Conservation (phyloP, 1,284 basidiomycete genomes). For the Boletus semigastroideus region DNA sequence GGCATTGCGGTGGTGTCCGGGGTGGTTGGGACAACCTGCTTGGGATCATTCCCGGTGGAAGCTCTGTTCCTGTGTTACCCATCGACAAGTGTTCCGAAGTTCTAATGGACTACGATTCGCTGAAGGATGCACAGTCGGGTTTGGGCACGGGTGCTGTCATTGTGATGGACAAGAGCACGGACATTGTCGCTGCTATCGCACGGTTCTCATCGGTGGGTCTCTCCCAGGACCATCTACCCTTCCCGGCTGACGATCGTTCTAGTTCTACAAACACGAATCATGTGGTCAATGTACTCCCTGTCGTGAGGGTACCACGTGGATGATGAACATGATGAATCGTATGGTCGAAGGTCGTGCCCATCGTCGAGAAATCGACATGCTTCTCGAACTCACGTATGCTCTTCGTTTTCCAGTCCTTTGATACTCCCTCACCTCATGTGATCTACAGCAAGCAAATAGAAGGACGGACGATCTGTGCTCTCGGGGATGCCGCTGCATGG, state of each 20-base stretch:
- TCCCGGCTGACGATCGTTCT: constrained; percentile 1
- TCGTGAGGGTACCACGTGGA: constrained; percentile 95
- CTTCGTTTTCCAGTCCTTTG: not conserved
- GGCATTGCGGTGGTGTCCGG: constrained; percentile 92
- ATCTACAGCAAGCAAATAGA: constrained; percentile 86
- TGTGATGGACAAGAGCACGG: constrained; percentile 98
- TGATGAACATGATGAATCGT: constrained; percentile 98
- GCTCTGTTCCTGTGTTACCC: constrained; percentile 93
- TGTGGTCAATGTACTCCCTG: constrained; percentile 99
- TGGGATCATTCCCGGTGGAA: constrained; percentile 94
- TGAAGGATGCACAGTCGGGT: constrained; percentile 93
- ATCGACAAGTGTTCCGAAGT: constrained; percentile 81
- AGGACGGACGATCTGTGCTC: constrained; percentile 93
- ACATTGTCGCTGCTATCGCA: constrained; percentile 90
- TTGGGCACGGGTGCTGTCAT: constrained; percentile 98
- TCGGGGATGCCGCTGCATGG: constrained; percentile 98
- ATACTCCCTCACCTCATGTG: constrained; percentile 19
- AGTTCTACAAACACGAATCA: constrained; percentile 98
- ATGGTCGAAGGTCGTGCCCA: constrained; percentile 89
- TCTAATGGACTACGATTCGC: constrained; percentile 97
- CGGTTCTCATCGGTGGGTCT: constrained; percentile 79
- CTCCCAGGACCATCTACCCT: not conserved
- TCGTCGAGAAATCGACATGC: constrained; percentile 95
- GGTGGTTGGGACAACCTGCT: constrained; percentile 97
- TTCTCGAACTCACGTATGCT: constrained; percentile 83